A percentile compares a stretch with the other conserved stretches of the same genome.
Conservation (phyloP, 75 land plant genomes). For the Selaginella tamariscina region DNA sequence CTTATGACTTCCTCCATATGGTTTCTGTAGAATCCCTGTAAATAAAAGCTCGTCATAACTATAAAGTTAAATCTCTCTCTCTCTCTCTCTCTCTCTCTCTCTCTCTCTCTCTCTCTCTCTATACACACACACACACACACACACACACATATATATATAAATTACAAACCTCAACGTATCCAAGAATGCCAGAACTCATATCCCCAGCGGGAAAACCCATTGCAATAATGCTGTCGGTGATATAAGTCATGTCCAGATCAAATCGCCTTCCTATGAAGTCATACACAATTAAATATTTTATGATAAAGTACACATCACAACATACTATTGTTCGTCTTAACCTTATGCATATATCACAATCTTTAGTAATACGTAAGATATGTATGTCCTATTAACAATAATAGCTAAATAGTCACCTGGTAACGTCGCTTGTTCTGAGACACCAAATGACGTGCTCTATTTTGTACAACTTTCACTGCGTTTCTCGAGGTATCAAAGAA, state of each 20-base stretch:
- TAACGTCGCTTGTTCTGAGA: constrained; percentile 95
- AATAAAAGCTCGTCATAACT: neutral
- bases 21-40: constrained; percentile 90
- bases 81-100: too few relatives aligned
- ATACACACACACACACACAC: too few relatives aligned
- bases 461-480: constrained; percentile 87
- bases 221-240: constrained; percentile 96
- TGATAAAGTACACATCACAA: neutral
- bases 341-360: too few relatives aligned
- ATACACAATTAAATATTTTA: neutral
- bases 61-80: neutral
- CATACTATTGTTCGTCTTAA: neutral
- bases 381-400: too few relatives aligned
- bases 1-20: constrained; percentile 99
- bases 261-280: constrained; percentile 85
- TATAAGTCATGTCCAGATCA: constrained; percentile 98
- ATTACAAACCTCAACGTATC: constrained; percentile 77
- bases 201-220: constrained; percentile 99
- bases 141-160: neutral
- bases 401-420: too few relatives aligned
- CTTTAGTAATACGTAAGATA: too few relatives aligned
- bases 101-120: too few relatives aligned
- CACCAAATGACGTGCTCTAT: constrained; percentile 81
- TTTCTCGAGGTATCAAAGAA: constrained; percentile 64
- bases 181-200: constrained; percentile 93